phyloP scores from a whole-genome alignment of 2,329 filamentous ascomycete species.

The Sporothrix euskadiensis region DNA sequence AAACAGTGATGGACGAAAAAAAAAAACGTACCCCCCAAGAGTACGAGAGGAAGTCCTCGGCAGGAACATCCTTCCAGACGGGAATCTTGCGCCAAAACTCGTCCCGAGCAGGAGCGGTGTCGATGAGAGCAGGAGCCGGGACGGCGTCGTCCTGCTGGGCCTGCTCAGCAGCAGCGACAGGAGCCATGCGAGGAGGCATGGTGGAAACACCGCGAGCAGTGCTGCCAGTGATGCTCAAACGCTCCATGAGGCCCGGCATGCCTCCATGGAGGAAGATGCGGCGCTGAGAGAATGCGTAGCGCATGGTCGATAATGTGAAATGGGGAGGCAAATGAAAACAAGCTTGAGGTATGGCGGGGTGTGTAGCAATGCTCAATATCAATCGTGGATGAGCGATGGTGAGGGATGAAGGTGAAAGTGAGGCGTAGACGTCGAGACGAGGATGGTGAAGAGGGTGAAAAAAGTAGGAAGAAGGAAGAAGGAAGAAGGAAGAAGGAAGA shows the following conservation, averaged over 20 bases:
- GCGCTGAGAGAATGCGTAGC: not conserved
- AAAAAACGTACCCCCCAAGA: slow-evolving; percentile 53
- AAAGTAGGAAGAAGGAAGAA: not conserved
- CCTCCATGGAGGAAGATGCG: not conserved
- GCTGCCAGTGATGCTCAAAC: not conserved
- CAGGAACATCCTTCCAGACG: slow-evolving; percentile 51
- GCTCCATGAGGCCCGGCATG: not conserved
- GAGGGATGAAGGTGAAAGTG: not conserved
- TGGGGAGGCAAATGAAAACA: not conserved
- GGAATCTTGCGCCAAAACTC: slow-evolving; percentile 55
- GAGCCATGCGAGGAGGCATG: slow-evolving; percentile 11
- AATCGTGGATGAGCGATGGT: not conserved
- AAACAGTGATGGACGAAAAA: not conserved
- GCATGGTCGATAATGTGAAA: not conserved
- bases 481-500: not conserved
- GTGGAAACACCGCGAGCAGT: not conserved
- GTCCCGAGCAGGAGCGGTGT: slow-evolving; percentile 30
- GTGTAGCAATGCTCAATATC: not conserved
- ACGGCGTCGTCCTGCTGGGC: not conserved
- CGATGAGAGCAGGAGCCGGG: not conserved
- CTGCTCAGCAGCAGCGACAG: not conserved
- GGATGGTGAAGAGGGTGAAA: not conserved
- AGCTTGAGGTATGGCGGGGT: not conserved
- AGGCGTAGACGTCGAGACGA: not conserved
- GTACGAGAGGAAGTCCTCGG: slow-evolving; percentile 54